These are phyloP conservation scores for Sphaerulina musiva DNA, from an alignment of 2,329 filamentous ascomycete species.

Conservation along the genomic window DNA sequence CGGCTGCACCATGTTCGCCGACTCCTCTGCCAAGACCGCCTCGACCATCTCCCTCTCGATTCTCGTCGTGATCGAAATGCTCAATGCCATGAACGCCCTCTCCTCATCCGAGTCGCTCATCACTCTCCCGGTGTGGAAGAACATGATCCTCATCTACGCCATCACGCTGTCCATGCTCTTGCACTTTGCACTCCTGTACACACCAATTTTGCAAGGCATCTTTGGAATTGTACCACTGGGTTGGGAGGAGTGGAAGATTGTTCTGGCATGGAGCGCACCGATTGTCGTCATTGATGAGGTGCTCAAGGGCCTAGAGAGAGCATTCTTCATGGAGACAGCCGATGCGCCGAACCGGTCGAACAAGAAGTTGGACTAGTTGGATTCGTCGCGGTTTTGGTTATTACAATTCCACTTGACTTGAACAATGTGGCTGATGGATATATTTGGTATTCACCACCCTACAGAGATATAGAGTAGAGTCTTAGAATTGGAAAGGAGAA, in stretches of 20 bases:
- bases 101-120: constrained; percentile 91
- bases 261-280: constrained; percentile 77
- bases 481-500: not conserved
- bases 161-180: constrained; percentile 88
- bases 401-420: not conserved
- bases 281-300: constrained; percentile 89
- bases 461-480: not conserved
- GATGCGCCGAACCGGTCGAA: constrained; percentile 13
- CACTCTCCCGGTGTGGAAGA: constrained; percentile 92
- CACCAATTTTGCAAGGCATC: constrained; percentile 75
- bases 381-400: not conserved
- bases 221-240: constrained; percentile 89
- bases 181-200: constrained; percentile 90
- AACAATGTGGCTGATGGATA: not conserved
- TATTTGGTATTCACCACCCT: not conserved
- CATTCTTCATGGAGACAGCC: constrained; percentile 32
- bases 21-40: constrained; percentile 78
- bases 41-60: constrained; percentile 88
- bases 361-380: constrained; percentile 22
- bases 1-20: constrained; percentile 84
- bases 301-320: constrained; percentile 67
- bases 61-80: constrained; percentile 97
- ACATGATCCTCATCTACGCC: constrained; percentile 96
- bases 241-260: constrained; percentile 84
- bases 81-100: constrained; percentile 97